Percentiles rank a stretch among this genome's conserved stretches.
Evolutionary conservation across 352 stramenopile species (phyloP).

Genomic region (Saprolegnia diclina): DNA sequence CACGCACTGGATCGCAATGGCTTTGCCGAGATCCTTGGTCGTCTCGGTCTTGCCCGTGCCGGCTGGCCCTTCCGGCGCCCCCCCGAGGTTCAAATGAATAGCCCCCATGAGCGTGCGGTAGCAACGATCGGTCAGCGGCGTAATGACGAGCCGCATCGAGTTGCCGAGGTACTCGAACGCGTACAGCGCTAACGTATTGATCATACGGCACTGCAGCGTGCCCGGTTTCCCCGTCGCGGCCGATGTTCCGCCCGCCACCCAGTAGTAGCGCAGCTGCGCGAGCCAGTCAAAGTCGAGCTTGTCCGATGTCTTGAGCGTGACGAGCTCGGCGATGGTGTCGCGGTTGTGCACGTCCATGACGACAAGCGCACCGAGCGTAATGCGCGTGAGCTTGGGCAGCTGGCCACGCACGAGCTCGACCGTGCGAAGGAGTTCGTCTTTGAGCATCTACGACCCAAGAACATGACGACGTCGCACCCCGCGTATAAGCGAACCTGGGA

Average conservation of each 20-base stretch:
- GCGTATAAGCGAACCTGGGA: conserved; percentile 33
- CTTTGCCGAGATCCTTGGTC: conserved; percentile 89
- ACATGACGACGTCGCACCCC: conserved; percentile 5
- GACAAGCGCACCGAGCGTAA: conserved; percentile 86
- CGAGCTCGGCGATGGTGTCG: conserved; percentile 89
- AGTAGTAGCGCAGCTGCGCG: conserved; percentile 91
- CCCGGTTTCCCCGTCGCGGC: conserved; percentile 84
- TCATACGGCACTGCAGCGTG: conserved; percentile 86
- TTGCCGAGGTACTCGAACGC: conserved; percentile 92
- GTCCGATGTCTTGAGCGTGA: conserved; percentile 66
- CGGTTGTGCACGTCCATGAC: conserved; percentile 96
- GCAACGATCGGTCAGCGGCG: conserved; percentile 86
- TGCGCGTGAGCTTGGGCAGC: conserved; percentile 89
- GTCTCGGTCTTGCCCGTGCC: conserved; percentile 91
- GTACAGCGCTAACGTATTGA: conserved; percentile 89
- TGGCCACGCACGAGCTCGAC: conserved; percentile 90
- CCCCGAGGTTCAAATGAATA: conserved; percentile 87
- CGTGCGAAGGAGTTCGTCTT: conserved; percentile 77
- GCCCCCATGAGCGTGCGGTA: conserved; percentile 89
- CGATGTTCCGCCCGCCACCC: conserved; percentile 70
- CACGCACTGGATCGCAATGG: conserved; percentile 90
- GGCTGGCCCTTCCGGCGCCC: conserved; percentile 83
- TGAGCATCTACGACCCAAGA: conserved; percentile 35
- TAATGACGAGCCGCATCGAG: conserved; percentile 89
- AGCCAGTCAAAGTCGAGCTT: conserved; percentile 92